Base-by-base conservation (phyloP, 768 basidiomycete species). In the Coprinellus aureogranulatus region DNA sequence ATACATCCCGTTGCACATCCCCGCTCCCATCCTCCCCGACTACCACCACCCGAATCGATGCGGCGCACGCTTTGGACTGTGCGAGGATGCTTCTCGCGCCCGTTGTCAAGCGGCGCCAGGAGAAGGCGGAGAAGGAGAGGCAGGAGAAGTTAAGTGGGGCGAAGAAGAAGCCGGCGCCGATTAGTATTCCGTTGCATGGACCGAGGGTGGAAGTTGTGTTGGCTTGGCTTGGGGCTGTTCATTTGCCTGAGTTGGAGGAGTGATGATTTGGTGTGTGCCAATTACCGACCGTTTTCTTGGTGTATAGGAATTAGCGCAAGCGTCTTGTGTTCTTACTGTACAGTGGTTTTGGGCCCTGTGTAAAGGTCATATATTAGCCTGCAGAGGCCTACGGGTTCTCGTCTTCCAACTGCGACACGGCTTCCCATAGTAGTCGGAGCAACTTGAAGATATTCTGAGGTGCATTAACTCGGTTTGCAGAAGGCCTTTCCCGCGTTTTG, bases 121-220 rank as follows among this genome's bases (percentile, higher is more conserved):
- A 84, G 64, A 81, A 81, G 39, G 80, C 75, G 1, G 83, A 82
- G 57, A 81, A 78, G 67, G 72, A 72, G 0, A 79, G 74, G 2
- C 74, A 77, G 41, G 85, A 84, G 57, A 85, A 78, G 67, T 74
- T 68, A 22, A 70, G 71, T 25, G 77, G 73, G 44, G 72, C 66
- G 57, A 81, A 79, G 73, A 84, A 85, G 75, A 88, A 84, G 69
- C 74, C 82, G 37, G 63, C 83, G 60, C 80, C 85, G 51, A 89
- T 92, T 68, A 90, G 85, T 66, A 90, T 94, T 56, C 89, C 90
- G 10, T 72, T 94, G 61, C 90, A 92, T 70, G 92, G 92, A 0
- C 91, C 92, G 34, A 81, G 90, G 5, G 92, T 94, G 46, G 92
- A 94, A 71, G 79, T 94, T 55, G 78, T 92, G 55, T 78, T 94